Evolutionary conservation across 805 yeast genomes (phyloP).

Genomic region (Yamadazyma olivae): DNA sequence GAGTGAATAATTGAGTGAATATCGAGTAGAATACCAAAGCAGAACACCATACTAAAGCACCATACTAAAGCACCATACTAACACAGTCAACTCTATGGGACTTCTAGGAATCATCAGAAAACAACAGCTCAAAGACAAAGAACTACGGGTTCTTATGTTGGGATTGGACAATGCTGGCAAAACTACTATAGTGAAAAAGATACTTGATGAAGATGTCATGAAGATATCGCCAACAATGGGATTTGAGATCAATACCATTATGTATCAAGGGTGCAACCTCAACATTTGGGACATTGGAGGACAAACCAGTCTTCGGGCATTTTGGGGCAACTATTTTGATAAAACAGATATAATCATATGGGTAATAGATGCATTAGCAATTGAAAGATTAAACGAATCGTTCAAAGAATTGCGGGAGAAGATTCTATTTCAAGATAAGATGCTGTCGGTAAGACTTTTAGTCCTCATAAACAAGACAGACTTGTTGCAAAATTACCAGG

Average conservation of each 20-base stretch:
- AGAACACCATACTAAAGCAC: too few relatives aligned
- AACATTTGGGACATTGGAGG: constrained; percentile 90
- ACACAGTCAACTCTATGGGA: too few relatives aligned
- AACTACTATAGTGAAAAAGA: constrained; percentile 69
- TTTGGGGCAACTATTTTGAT: constrained; percentile 85
- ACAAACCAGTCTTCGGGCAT: constrained; percentile 36
- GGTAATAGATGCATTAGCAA: constrained; percentile 74
- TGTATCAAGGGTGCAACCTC: constrained; percentile 40
- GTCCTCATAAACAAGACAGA: constrained; percentile 67
- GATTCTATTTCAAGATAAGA: constrained; percentile 61
- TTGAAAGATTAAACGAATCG: constrained; percentile 64
- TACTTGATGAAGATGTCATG: constrained; percentile 48
- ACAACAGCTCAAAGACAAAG: constrained; percentile 77
- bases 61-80: too few relatives aligned
- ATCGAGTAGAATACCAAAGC: too few relatives aligned
- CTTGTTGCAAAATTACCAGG: constrained; percentile 29
- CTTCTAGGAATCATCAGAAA: constrained; percentile 74
- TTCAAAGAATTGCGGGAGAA: constrained; percentile 57
- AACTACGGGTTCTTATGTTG: constrained; percentile 67
- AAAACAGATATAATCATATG: constrained; percentile 71
- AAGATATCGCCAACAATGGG: constrained; percentile 89
- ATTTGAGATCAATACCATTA: constrained; percentile 68
- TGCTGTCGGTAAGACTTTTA: constrained; percentile 67
- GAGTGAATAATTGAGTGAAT: too few relatives aligned
- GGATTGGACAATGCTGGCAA: constrained; percentile 94